Evolutionary conservation across 2,329 filamentous ascomycete species (phyloP), one percentile per base, ranked within the genome.

Genomic region (Cladobotryum mycophilum): DNA sequence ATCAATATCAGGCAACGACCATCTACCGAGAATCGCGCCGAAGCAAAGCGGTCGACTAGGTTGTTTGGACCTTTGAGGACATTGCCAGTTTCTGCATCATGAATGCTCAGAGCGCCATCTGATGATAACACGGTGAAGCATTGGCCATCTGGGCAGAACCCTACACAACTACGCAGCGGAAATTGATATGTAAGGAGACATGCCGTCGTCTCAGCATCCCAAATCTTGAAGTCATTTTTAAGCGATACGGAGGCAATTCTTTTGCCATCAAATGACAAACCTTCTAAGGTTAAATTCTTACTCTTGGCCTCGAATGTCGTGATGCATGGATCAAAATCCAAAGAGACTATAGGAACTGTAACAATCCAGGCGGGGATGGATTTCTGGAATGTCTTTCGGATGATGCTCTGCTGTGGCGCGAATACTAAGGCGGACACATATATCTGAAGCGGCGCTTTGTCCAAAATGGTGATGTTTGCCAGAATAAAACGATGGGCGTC

Each of bases 391-490:
- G 25, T 37, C 3, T 18, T 15, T 25, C 56, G 41, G 1, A 59
- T 25, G 2, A 55, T n/a, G 15, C 63, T 64, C 1, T 41, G 51
- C 13, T 45, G 20, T 2, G 62, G 63, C 1, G 55, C 20, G 35
- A 67, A 65, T 0, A 60, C 25, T 2, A 67, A 40, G 0, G 56
- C 56, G 0, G 63, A 63, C 1, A 41, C 48, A 22, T 67, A 65
- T 1, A 63, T 36, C 34, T 66, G 63, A 3, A 65, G 57, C 4
- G 64, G 63, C 2, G 48, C 14, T 7, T 14, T 11, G 9, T 58
- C 41, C n/a, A 60, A 54, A 17, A 48, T 50, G 5, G 15, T 2
- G 2, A 17, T 3, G 20, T 45, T 58, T 3, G 40, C 14, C 3
- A 55, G 36, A 3, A 59, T 35, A 11, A 62, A 58, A 3, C 58